Base-by-base conservation (phyloP, 169 alveolate genomes). In the Cyclospora cayetanensis region DNA sequence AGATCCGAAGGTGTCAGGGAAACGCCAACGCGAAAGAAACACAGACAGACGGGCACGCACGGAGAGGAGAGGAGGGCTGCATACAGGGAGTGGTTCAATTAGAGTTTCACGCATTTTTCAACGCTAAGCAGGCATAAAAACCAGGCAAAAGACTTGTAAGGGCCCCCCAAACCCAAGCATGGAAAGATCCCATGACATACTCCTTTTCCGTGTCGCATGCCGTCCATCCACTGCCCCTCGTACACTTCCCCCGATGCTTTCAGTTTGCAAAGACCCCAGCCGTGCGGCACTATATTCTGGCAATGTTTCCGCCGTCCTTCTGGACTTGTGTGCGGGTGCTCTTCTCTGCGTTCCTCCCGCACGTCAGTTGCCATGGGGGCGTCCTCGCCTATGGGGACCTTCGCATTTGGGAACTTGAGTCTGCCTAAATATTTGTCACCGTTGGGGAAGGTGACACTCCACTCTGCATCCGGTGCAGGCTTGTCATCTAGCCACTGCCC, bases 171-270 rank as follows among this genome's bases (percentile, higher is more conserved):
- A 18, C 60, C n/a, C 60, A 18, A 11, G n/a, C 60, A 11, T 46
- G n/a, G 9, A 9, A 18, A 46, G n/a, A 46, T 11, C 9, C 18
- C n/a, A 9, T 31, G 41, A 34, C 94, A 39, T 53, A 91, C 94
- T 22, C 94, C 94, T 15, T 65, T 35, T 29, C 94, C 94, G 39
- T 91, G 90, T n/a, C 93, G 94, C 90, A 50, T 66, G 74, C 94
- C 94, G 25, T 31, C 18, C 34, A 39, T 70, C 94, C 94, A 91
- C 60, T 91, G 90, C 18, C 94, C 94, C 55, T 91, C 91, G 92
- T 91, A 91, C 63, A 82, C 80, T 46, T 91, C 94, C 27, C 91
- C 92, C 1, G 89, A 43, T 25, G 53, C 90, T 63, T 63, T 84
- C 39, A 55, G 88, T 52, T 85, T 91, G 50, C 89, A 43, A 11